Base-by-base conservation (phyloP, 2,329 filamentous ascomycete genomes). In the Alternaria burnsii region DNA sequence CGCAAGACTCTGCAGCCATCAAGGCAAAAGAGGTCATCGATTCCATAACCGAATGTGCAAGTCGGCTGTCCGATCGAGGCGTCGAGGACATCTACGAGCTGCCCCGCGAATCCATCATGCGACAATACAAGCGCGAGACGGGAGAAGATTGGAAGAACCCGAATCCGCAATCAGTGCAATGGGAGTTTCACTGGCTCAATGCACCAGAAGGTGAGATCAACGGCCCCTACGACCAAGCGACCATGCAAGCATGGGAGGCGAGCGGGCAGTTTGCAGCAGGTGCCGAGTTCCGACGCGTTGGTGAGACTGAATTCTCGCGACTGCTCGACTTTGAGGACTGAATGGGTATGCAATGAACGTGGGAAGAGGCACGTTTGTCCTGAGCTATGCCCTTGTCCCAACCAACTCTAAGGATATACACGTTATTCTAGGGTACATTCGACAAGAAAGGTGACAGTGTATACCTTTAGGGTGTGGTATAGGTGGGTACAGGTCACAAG, bases 141-240 rank as follows among this genome's bases (percentile, higher is more conserved):
- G 94, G 94, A 34, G 93, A 97, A 70, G 87, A 91, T 9, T 99
- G 95, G 95, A 81, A 85, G 53, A 87, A 88, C 42, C 81, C 83
- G 6, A 72, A 80, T 47, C 73, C 78, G 24, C 75, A 73, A 18
- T 71, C 72, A 24, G 58, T 70, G 53, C 86, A 87, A 83, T 99
- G 94, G 94, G 92, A 98, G 78, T 99, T 93, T 77, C 87, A 92
- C 59, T 99, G 95, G 95, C 89, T 88, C 40, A 93, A 97, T 76
- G 92, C 92, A 18, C 86, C 93, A 41, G 94, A 97, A 73, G 92
- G 87, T 11, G 86, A 87, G 48, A 86, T 87, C 59, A 93, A 99
- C 78, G 95, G 95, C 0, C 94, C 95, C 0, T 99, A 93, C 77
- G 93, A 97, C 74, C 87, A 86, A 8, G 78, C 85, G 5, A 94